A percentile compares a stretch with the other conserved stretches of the same genome.
phyloP scores from a whole-genome alignment of 2,329 filamentous ascomycete species.

The Diplodia scrobiculata region DNA sequence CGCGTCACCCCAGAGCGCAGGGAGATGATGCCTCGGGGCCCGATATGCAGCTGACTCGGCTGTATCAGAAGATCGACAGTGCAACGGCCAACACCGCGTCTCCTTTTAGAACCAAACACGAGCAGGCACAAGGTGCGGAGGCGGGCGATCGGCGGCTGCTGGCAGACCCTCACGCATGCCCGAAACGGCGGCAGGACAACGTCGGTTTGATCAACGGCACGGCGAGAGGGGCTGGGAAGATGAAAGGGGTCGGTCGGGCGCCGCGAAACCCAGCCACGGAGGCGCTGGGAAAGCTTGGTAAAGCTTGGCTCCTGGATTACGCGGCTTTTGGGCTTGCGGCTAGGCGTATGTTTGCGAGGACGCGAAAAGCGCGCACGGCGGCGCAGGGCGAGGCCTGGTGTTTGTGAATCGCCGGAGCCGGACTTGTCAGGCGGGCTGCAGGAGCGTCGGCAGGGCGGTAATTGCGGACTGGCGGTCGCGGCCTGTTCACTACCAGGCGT shows the following conservation, averaged over 20 bases:
- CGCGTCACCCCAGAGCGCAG: constrained; percentile 13
- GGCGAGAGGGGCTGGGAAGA: background rate
- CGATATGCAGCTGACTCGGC: background rate
- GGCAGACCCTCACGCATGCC: background rate
- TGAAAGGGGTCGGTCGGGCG: background rate
- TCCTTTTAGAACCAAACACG: background rate
- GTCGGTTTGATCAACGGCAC: background rate
- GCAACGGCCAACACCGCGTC: background rate
- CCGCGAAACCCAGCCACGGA: constrained; percentile 4
- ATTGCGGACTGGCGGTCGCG: background rate
- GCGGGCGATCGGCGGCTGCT: background rate
- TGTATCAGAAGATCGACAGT: background rate
- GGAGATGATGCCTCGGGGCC: background rate
- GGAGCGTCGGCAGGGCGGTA: background rate
- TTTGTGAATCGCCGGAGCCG: background rate
- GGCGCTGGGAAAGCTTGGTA: constrained; percentile 28
- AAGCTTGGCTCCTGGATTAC: constrained; percentile 23
- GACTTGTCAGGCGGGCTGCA: background rate
- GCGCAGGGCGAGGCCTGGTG: background rate
- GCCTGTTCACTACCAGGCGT: background rate
- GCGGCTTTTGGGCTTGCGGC: constrained; percentile 13
- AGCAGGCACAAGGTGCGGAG: background rate
- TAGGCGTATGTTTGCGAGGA: background rate
- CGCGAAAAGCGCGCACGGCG: background rate
- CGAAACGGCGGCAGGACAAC: background rate